Evolutionary conservation across 2,329 filamentous ascomycete genomes (phyloP).

Genomic region (Sporothrix mexicana): DNA sequence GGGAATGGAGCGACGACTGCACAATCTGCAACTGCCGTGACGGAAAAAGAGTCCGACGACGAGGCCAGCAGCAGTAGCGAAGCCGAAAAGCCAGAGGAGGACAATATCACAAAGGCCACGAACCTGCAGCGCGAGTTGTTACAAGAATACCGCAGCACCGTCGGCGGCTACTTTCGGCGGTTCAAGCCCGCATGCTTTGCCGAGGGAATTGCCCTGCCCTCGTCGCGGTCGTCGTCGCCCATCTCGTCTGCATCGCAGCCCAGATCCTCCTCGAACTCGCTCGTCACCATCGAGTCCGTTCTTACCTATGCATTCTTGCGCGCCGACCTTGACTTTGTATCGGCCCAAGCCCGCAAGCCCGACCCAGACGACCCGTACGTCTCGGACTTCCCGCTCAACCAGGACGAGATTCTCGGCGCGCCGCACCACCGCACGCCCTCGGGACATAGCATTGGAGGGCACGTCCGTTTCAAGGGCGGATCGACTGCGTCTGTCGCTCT

Average conservation of each 20-base stretch:
- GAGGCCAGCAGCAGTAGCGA: conserved; percentile 22
- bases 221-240: conserved; percentile 34
- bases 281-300: conserved; percentile 73
- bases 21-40: conserved; percentile 21
- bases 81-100: background rate
- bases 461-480: conserved; percentile 84
- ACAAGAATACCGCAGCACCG: conserved; percentile 76
- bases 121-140: conserved; percentile 74
- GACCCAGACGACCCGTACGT: conserved; percentile 72
- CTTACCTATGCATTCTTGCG: conserved; percentile 92
- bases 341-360: conserved; percentile 84
- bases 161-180: conserved; percentile 92
- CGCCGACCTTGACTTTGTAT: conserved; percentile 92
- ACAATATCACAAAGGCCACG: conserved; percentile 15
- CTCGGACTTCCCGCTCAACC: conserved; percentile 79
- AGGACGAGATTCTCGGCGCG: conserved; percentile 78
- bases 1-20: conserved; percentile 36
- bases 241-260: background rate
- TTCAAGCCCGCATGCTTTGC: conserved; percentile 82
- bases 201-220: conserved; percentile 33
- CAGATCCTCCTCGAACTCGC: conserved; percentile 5
- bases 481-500: conserved; percentile 90
- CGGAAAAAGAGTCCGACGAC: background rate
- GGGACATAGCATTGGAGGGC: conserved; percentile 71
- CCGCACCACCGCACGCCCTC: conserved; percentile 60